Evolutionary conservation across 164 flowering plant genomes (phyloP).

Genomic region (Amborella trichopoda): DNA sequence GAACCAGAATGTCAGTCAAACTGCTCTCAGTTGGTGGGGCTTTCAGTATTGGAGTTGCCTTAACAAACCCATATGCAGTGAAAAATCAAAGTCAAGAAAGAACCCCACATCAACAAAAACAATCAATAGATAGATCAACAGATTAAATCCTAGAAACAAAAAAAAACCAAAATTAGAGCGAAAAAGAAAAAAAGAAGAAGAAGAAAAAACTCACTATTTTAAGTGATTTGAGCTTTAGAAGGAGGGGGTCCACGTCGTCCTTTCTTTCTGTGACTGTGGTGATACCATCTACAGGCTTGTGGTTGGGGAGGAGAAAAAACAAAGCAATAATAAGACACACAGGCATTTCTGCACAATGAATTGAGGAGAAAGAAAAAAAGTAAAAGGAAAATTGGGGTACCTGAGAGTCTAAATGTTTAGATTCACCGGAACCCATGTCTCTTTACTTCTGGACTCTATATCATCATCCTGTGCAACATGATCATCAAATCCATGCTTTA

Average conservation of each 20-base stretch:
- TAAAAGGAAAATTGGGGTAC: not conserved
- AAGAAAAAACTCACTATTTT: constrained; percentile 38
- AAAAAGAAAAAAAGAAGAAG: not conserved
- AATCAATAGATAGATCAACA: not conserved
- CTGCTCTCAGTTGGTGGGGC: constrained; percentile 50
- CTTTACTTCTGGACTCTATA: too few species aligned
- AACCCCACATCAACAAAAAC: not conserved
- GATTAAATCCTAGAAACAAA: not conserved
- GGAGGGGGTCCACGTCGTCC: constrained; percentile 52
- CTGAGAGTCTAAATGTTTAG: not conserved
- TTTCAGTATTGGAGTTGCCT: constrained; percentile 70
- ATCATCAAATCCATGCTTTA: too few species aligned
- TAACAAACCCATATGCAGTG: not conserved
- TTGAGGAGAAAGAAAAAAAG: not conserved
- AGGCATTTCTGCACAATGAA: not conserved
- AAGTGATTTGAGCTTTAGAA: constrained; percentile 62
- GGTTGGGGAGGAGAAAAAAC: not conserved
- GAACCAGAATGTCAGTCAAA: constrained; percentile 79
- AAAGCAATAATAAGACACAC: not conserved
- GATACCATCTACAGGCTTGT: constrained; percentile 43
- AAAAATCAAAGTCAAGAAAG: not conserved
- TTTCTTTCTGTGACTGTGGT: constrained; percentile 61
- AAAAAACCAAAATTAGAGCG: not conserved
- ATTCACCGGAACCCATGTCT: not conserved
- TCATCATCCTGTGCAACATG: too few species aligned